Base-by-base conservation (phyloP, 2,329 filamentous ascomycete genomes). In the Phialemoniopsis sp. region DNA sequence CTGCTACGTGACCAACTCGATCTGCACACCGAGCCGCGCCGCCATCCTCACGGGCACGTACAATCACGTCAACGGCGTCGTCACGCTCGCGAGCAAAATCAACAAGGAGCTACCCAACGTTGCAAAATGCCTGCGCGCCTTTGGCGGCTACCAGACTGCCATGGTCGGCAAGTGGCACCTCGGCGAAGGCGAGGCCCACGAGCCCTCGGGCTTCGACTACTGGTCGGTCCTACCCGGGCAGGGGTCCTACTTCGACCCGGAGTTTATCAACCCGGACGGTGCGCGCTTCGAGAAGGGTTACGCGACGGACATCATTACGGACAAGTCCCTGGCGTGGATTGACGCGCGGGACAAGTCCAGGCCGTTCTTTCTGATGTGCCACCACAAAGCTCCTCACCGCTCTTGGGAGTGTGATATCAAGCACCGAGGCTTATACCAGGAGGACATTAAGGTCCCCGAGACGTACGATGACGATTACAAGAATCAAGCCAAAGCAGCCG, bases 161-260 rank as follows among this genome's bases (percentile, higher is more conserved):
- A 76, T 76, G 69, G 54, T 73, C 0, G 72, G 71, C 0, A 76
- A 76, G 48, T 76, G 72, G 71, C 72, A 75, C 46, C 51, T 76
- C 12, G 72, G 72, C 4, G 71, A 76, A 45, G 70, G 68, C 1
- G 41, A 46, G 3, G 53, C 48, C 1, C 66, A 72, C 37, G 60
- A 72, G 41, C 72, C 73, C 0, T 65, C 63, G 0, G 72, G 71
- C 0, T 75, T 75, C 29, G 70, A 74, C 47, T 66, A 72, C 47
- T 76, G 70, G 70, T 61, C 57, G 13, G 58, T 75, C 5, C 44
- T 76, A 0, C 71, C 70, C 0, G 70, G 71, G 0, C 72, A 76
- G 45, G 72, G 73, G 15, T 67, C 70, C 21, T 76, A 75, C 48
- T 70, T 61, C 51, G 72, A 76, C 39, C 71, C 72, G 1, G 45